phyloP scores from a whole-genome alignment of 768 basidiomycete genomes.

The Termitomyces sp. region DNA sequence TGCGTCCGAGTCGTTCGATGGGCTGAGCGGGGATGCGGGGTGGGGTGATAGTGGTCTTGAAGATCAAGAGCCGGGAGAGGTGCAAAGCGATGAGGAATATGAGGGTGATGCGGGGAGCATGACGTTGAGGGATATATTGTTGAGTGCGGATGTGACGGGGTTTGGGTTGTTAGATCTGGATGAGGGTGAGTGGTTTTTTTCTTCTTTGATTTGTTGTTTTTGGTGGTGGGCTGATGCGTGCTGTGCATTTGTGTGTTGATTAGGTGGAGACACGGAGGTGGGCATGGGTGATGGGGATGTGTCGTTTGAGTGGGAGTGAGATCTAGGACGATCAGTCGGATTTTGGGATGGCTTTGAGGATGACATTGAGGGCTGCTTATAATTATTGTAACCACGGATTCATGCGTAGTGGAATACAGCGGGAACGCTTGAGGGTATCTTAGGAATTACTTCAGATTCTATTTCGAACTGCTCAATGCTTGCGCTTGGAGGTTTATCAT shows the following conservation, averaged over 20 bases:
- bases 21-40: not conserved
- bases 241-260: not conserved
- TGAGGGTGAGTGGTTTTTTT: not conserved
- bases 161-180: conserved; percentile 34
- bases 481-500: no score
- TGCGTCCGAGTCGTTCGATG: conserved; percentile 9
- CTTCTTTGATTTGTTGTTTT: not conserved
- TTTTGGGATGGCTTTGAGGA: no score
- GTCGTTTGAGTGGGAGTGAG: conserved; percentile 20
- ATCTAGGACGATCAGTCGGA: no score
- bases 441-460: no score
- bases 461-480: no score
- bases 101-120: conserved; percentile 39
- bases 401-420: no score
- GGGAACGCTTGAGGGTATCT: no score
- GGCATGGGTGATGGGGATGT: conserved; percentile 10
- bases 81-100: conserved; percentile 17
- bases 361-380: no score
- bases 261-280: conserved; percentile 15
- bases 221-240: no score
- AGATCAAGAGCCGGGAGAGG: conserved; percentile 4
- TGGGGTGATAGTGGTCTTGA: no score
- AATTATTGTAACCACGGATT: no score
- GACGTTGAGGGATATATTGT: conserved; percentile 44
- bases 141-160: conserved; percentile 33